phyloP scores from a whole-genome alignment of 2,329 filamentous ascomycete genomes.

The Coleophoma cylindrospora region DNA sequence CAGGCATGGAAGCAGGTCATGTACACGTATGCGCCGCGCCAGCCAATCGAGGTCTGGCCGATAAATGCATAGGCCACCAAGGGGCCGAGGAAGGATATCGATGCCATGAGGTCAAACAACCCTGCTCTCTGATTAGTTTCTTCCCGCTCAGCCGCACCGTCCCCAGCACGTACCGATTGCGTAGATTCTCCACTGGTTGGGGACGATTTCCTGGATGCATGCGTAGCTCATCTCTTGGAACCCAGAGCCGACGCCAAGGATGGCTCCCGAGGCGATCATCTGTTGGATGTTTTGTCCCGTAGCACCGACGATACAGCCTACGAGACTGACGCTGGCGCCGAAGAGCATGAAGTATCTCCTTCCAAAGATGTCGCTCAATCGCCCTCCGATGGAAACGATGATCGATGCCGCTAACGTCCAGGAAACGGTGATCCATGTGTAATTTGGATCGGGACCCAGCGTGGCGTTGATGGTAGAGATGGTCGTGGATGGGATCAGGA shows the following conservation, averaged over 20 bases:
- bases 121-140: neutral
- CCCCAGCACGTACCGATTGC: slow-evolving; percentile 2
- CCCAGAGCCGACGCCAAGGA: slow-evolving; percentile 34
- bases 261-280: slow-evolving; percentile 34
- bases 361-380: slow-evolving; percentile 35
- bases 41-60: slow-evolving; percentile 20
- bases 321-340: slow-evolving; percentile 27
- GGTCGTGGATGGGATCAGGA: slow-evolving; percentile 28
- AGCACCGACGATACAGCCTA: slow-evolving; percentile 33
- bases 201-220: slow-evolving; percentile 31
- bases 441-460: slow-evolving; percentile 28
- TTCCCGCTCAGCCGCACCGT: too few species aligned
- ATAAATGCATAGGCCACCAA: slow-evolving; percentile 29
- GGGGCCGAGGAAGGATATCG: neutral
- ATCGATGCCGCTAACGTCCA: slow-evolving; percentile 28
- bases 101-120: slow-evolving; percentile 1
- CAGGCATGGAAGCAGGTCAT: slow-evolving; percentile 25
- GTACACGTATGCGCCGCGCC: slow-evolving; percentile 29
- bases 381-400: slow-evolving; percentile 28
- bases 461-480: slow-evolving; percentile 29
- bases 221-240: slow-evolving; percentile 33
- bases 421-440: slow-evolving; percentile 30
- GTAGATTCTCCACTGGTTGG: slow-evolving; percentile 26
- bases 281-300: slow-evolving; percentile 32
- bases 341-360: slow-evolving; percentile 32